Evolutionary conservation across 208 protist genomes (phyloP).

Genomic region (Vickermania spadyakhi): DNA sequence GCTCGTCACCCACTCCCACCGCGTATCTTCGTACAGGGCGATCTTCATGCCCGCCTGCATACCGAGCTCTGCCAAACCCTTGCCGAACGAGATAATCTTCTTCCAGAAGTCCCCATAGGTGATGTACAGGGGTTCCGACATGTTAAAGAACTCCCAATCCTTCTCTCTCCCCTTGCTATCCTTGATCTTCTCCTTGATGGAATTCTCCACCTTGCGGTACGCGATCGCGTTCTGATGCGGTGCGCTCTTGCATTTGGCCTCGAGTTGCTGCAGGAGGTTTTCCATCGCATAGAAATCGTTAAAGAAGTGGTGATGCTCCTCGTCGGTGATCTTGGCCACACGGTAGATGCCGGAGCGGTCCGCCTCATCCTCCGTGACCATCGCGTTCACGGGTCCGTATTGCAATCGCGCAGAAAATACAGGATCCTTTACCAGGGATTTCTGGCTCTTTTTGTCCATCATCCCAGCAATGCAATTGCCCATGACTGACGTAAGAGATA

Average conservation of each 20-base stretch:
- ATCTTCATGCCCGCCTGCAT: conserved; percentile 23
- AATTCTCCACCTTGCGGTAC: conserved; percentile 33
- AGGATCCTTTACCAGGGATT: conserved; percentile 12
- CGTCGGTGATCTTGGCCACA: conserved; percentile 22
- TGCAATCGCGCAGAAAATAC: conserved; percentile 10
- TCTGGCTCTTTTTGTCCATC: conserved; percentile 27
- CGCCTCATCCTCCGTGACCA: conserved; percentile 21
- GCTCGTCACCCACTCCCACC: conserved; percentile 79
- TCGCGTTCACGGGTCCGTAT: conserved; percentile 37
- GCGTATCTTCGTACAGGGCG: conserved; percentile 79
- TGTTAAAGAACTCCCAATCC: conserved; percentile 31
- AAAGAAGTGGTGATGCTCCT: conserved; percentile 28
- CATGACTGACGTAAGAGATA: too few relatives aligned
- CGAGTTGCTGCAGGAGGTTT: conserved; percentile 34
- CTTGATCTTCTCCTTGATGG: conserved; percentile 20
- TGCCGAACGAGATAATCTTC: conserved; percentile 36
- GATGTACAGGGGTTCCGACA: conserved; percentile 38
- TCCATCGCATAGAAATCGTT: conserved; percentile 25
- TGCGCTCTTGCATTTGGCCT: conserved; percentile 19
- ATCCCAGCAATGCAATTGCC: conserved; percentile 32
- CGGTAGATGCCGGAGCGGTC: conserved; percentile 47
- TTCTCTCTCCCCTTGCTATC: conserved; percentile 41
- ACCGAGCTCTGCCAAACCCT: conserved; percentile 34
- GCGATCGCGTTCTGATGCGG: conserved; percentile 24
- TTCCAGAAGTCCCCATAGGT: conserved; percentile 50